A percentile compares a stretch with the other conserved stretches of the same genome.
Conservation (phyloP, 148 eudicot genomes). For the Vaccinium vitisidaea region DNA sequence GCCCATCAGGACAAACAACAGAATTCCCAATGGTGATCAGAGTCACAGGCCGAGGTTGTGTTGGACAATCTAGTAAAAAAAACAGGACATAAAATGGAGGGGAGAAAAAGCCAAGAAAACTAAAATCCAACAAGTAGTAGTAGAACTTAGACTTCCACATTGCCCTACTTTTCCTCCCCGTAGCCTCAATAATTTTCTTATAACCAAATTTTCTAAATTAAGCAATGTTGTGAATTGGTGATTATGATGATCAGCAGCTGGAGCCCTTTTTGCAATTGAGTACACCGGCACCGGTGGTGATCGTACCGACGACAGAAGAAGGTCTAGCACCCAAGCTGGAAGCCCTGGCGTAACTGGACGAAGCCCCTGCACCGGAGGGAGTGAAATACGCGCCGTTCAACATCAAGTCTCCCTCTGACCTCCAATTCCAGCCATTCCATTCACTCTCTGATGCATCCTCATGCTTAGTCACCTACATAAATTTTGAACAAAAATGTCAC, state of each 20-base stretch:
- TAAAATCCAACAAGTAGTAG: background rate
- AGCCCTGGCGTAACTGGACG: conserved; percentile 63
- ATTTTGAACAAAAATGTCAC: background rate
- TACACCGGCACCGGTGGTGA: conserved; percentile 53
- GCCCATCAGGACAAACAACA: conserved; percentile 13
- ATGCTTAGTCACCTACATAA: conserved; percentile 57
- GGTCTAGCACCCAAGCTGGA: conserved; percentile 72
- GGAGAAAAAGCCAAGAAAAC: conserved; percentile 3
- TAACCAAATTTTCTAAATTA: background rate
- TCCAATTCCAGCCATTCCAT: conserved; percentile 75
- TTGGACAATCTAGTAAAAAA: background rate
- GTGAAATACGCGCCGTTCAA: conserved; percentile 66
- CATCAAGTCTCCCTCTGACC: conserved; percentile 67
- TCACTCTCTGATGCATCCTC: conserved; percentile 59
- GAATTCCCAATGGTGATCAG: conserved; percentile 25
- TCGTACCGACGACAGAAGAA: conserved; percentile 43
- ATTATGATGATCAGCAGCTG: conserved; percentile 36
- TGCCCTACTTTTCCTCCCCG: conserved; percentile 14
- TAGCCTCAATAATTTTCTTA: background rate
- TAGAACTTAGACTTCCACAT: conserved; percentile 8
- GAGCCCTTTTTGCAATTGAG: conserved; percentile 62
- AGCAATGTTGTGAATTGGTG: background rate
- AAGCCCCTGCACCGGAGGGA: conserved; percentile 58
- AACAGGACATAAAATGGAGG: conserved; percentile 19
- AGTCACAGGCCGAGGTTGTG: conserved; percentile 56